phyloP scores from a whole-genome alignment of 2,329 filamentous ascomycete species.

The Blastomyces emzantsi region DNA sequence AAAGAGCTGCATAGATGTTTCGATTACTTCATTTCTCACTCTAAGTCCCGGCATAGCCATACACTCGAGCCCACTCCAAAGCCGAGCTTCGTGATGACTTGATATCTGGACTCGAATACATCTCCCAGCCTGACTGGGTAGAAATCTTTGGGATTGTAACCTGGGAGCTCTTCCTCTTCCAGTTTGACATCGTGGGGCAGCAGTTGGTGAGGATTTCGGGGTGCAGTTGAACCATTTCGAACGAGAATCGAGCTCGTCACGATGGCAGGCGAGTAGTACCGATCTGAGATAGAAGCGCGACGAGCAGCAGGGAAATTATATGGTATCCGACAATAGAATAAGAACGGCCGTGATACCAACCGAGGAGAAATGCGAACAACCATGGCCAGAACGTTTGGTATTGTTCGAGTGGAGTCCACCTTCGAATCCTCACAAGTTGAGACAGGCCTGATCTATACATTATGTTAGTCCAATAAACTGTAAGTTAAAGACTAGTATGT shows the following conservation, averaged over 20 bases:
- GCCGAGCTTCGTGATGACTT: conserved; percentile 16
- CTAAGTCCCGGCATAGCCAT: conserved; percentile 15
- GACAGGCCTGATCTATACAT: too few relatives aligned
- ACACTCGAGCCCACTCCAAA: conserved; percentile 16
- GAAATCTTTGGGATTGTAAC: conserved; percentile 2
- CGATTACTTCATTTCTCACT: background rate
- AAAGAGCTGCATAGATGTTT: background rate
- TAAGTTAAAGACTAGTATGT: too few relatives aligned
- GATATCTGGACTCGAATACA: conserved; percentile 10
- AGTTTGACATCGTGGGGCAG: background rate
- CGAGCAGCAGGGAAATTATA: background rate
- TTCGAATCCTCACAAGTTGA: background rate
- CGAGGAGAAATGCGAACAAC: background rate
- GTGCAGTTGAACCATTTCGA: background rate
- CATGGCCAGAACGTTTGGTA: background rate
- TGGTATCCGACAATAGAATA: background rate
- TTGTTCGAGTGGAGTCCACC: background rate
- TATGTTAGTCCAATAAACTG: too few relatives aligned
- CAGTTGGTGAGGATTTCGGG: background rate
- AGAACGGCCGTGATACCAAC: background rate
- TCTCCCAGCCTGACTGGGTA: conserved; percentile 7
- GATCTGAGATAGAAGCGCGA: background rate
- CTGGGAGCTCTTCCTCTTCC: conserved; percentile 7
- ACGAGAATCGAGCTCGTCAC: background rate
- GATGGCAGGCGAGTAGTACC: background rate